Conservation (phyloP, 2,329 filamentous ascomycete species). For the Corynespora cassiicola region DNA sequence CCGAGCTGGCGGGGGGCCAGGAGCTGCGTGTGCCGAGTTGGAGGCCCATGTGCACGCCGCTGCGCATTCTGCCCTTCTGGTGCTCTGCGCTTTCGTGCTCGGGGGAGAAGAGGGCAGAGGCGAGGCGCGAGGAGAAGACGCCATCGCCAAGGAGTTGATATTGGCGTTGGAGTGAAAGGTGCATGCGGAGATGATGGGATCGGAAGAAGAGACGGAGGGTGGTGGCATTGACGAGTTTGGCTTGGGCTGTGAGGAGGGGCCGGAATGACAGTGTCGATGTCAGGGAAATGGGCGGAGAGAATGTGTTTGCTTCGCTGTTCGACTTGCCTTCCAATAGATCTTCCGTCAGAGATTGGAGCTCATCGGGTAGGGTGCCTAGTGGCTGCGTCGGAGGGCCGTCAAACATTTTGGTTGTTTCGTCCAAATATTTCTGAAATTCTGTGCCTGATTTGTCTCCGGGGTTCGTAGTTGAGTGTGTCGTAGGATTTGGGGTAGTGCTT, state of each 20-base stretch:
- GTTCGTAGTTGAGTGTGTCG: neutral
- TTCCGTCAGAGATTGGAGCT: constrained; percentile 31
- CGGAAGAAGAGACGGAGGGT: constrained; percentile 80
- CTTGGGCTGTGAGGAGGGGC: constrained; percentile 75
- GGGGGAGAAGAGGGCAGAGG: constrained; percentile 83
- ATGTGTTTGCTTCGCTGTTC: constrained; percentile 16
- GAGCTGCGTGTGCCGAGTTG: constrained; percentile 79
- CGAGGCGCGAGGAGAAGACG: constrained; percentile 79
- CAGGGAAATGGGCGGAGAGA: constrained; percentile 62
- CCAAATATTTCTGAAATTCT: constrained; percentile 30
- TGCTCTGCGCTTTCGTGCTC: constrained; percentile 81
- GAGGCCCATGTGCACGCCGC: constrained; percentile 75
- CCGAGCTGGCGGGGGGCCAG: constrained; percentile 94
- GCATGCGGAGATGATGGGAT: constrained; percentile 72
- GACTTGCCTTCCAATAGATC: constrained; percentile 17
- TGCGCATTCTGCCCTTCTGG: constrained; percentile 69
- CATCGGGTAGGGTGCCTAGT: constrained; percentile 26
- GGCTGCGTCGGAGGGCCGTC: constrained; percentile 27
- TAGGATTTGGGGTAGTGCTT: neutral
- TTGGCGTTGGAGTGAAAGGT: constrained; percentile 76
- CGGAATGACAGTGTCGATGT: constrained; percentile 76
- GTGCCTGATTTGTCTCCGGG: constrained; percentile 2
- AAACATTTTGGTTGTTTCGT: constrained; percentile 31
- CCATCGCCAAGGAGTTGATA: constrained; percentile 89
- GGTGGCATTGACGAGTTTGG: constrained; percentile 76